Percentiles rank a stretch among this genome's conserved stretches.
These are phyloP conservation scores for Schoenoplectus tabernaemontani DNA, from an alignment of 202 grass and related monocot species.

Conservation along the genomic window DNA sequence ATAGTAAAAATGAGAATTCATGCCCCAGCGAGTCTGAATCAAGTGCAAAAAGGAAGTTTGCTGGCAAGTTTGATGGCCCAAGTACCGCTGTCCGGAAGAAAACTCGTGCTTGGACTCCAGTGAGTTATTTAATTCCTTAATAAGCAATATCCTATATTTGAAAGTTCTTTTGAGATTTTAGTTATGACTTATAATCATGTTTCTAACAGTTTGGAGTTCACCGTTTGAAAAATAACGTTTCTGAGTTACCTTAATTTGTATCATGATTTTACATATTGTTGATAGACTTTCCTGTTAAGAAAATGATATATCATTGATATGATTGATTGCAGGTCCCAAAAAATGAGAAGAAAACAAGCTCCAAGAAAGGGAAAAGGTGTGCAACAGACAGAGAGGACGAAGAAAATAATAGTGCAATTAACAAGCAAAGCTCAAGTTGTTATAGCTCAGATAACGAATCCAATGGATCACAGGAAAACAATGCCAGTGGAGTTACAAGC, in stretches of 20 bases:
- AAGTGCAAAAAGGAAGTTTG: slow-evolving; percentile 36
- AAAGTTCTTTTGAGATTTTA: neutral
- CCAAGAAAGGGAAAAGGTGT: slow-evolving; percentile 25
- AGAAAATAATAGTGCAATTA: slow-evolving; percentile 10
- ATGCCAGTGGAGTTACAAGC: slow-evolving; percentile 17
- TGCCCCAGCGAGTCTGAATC: neutral
- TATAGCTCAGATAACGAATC: slow-evolving; percentile 48
- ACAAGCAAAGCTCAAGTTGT: slow-evolving; percentile 26
- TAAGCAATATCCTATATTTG: neutral
- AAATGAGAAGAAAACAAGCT: slow-evolving; percentile 18
- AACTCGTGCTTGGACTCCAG: slow-evolving; percentile 22
- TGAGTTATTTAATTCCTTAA: slow-evolving; percentile 14
- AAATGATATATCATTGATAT: slow-evolving; percentile 9
- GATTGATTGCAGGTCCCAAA: slow-evolving; percentile 20
- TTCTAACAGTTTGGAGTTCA: neutral
- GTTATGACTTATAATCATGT: neutral
- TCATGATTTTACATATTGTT: neutral
- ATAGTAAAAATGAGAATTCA: slow-evolving; percentile 16
- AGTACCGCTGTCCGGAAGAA: slow-evolving; percentile 35
- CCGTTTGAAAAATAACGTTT: neutral
- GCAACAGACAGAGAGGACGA: slow-evolving; percentile 24
- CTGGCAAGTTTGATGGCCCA: neutral
- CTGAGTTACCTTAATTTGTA: neutral
- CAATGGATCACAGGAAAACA: slow-evolving; percentile 27
- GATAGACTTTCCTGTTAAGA: neutral